These are phyloP conservation scores for Dianthus caryophyllus DNA, from an alignment of 148 eudicot species.

Conservation along the genomic window DNA sequence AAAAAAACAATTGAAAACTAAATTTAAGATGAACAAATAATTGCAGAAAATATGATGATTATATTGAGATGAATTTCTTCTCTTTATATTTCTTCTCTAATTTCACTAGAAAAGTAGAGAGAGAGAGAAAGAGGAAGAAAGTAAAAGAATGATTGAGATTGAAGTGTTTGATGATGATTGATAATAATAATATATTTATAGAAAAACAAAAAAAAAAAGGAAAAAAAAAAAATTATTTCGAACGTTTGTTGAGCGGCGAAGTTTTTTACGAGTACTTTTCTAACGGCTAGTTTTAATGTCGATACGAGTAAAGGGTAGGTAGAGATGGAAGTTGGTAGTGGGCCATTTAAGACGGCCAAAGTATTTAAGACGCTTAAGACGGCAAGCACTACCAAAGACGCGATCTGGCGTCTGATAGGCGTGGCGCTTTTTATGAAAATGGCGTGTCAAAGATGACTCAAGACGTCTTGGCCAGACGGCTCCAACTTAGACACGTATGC, in stretches of 20 bases:
- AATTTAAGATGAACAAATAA: constrained; percentile 12
- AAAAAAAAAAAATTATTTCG: constrained; percentile 9
- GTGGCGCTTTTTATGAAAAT: too few species aligned
- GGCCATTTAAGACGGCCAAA: too few species aligned
- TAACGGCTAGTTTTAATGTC: constrained; percentile 43
- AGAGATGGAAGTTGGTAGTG: too few species aligned
- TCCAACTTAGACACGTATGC: too few species aligned
- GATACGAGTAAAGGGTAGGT: too few species aligned
- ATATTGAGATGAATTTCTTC: neutral
- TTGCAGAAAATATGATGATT: constrained; percentile 2
- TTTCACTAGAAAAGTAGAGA: constrained; percentile 1
- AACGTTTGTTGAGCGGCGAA: constrained; percentile 31
- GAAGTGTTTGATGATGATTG: neutral
- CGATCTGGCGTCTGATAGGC: too few species aligned
- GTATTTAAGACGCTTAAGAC: too few species aligned
- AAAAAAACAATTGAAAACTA: neutral
- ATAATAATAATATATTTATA: neutral
- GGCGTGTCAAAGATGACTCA: too few species aligned
- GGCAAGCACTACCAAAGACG: too few species aligned
- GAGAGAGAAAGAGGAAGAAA: neutral
- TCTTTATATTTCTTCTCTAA: neutral
- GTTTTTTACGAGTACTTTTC: constrained; percentile 24
- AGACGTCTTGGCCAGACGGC: too few species aligned
- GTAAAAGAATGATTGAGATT: neutral
- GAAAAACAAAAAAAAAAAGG: neutral